Base-by-base conservation (phyloP, 768 basidiomycete genomes). In the Leccinum fibrillosum region DNA sequence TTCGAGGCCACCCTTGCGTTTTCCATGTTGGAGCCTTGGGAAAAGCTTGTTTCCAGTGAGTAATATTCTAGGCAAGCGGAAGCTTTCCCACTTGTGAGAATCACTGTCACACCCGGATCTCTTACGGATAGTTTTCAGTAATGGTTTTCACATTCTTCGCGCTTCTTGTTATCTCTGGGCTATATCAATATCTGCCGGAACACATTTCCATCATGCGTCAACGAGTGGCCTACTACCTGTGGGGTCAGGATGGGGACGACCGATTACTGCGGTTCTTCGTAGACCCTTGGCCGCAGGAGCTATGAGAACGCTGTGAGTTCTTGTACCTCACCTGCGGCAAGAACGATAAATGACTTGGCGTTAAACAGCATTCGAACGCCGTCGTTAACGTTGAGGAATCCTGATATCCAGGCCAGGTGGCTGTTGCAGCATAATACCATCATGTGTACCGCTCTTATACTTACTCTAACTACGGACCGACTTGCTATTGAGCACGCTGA, bases 21-120 rank as follows among this genome's bases (percentile, higher is more conserved):
- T 45, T 76, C 78, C 17, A 81, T 88, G 76, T 75, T 88, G 57
- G 86, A 89, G 69, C 80, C 82, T 56, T 88, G 87, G 88, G 88
- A 89, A 75, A 85, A 86, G 66, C 49, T 81, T 26, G 62, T 87
- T 51, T 76, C 84, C 59, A 64, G 87, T 88, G 64, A 64, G 86
- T 61, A 11, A 39, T 4, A 39, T 77, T 37, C 17, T 26, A 15
- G 37, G 34, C 44, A 30, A 23, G 42, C 17, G 13, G 5, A 10
- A 21, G 1, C 30, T 50, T 60, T 47, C 32, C 37, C 17, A 21
- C 59, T 26, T n/a, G 50, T 52, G 39, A 52, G 52, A 50, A 13
- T 34, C 26, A 23, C 48, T 37, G 10, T 30, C 13, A 44, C n/a
- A 55, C 54, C 3, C 12, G n/a, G 5, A 42, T 34, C n/a, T 53